These are phyloP conservation scores for Fusarium citri DNA, from an alignment of 2,329 filamentous ascomycete genomes.

Conservation along the genomic window DNA sequence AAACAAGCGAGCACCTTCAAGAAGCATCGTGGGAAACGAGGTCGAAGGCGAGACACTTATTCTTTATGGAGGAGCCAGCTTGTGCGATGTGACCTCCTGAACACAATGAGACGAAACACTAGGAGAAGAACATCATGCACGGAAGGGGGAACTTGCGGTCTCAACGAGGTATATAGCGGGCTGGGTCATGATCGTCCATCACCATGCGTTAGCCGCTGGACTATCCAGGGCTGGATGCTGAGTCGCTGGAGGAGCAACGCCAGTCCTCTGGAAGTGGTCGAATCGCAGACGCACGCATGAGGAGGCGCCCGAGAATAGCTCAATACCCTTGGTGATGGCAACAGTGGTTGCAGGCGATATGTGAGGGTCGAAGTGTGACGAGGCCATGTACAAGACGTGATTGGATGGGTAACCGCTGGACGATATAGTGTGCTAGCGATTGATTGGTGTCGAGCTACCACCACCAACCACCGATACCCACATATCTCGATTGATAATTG, in stretches of 20 bases:
- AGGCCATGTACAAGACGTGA: conserved; percentile 49
- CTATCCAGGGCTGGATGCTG: conserved; percentile 54
- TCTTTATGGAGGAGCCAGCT: conserved; percentile 50
- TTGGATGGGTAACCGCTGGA: conserved; percentile 60
- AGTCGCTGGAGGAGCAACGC: conserved; percentile 53
- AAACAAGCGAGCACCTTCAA: conserved; percentile 42
- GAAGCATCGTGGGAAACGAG: conserved; percentile 56
- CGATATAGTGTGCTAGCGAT: conserved; percentile 27
- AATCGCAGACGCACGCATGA: conserved; percentile 55
- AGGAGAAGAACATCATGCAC: conserved; percentile 59
- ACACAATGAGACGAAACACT: conserved; percentile 61
- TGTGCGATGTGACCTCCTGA: conserved; percentile 58
- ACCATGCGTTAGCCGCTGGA: conserved; percentile 57
- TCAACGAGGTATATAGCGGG: conserved; percentile 68
- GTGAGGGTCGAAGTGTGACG: conserved; percentile 40
- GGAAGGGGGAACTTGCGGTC: conserved; percentile 56
- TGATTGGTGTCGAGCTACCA: conserved; percentile 41
- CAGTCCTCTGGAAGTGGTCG: conserved; percentile 36
- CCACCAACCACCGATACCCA: conserved; percentile 36
- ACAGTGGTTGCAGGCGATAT: conserved; percentile 45
- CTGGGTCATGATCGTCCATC: conserved; percentile 61
- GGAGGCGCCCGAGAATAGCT: conserved; percentile 51
- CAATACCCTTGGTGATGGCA: conserved; percentile 48
- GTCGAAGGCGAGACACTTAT: conserved; percentile 43
- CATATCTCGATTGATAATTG: conserved; percentile 22